Evolutionary conservation across 306 rosid species (phyloP).

Genomic region (Gastrolobium bilobum): DNA sequence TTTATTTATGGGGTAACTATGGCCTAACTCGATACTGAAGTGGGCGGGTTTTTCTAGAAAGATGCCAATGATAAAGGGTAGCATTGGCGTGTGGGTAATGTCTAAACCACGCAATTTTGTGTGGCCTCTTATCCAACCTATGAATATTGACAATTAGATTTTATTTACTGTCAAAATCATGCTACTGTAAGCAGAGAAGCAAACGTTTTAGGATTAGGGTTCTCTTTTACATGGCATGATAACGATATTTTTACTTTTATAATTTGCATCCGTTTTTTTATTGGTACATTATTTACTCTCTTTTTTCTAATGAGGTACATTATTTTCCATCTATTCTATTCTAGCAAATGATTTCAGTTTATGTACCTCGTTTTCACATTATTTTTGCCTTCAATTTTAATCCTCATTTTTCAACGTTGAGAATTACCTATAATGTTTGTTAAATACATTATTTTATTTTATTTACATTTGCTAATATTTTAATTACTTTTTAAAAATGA

Average conservation of each 20-base stretch:
- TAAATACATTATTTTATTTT: too few species aligned
- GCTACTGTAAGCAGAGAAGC: not conserved
- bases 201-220: not conserved
- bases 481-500: too few species aligned
- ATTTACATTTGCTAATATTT: too few species aligned
- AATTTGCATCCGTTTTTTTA: not conserved
- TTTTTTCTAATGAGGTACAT: too few species aligned
- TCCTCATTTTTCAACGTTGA: too few species aligned
- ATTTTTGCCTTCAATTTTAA: too few species aligned
- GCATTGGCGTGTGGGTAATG: slow-evolving; percentile 4
- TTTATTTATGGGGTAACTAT: not conserved
- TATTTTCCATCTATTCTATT: not conserved
- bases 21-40: not conserved
- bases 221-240: not conserved
- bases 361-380: too few species aligned
- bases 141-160: not conserved
- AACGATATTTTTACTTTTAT: not conserved
- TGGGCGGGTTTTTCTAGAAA: not conserved
- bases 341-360: not conserved
- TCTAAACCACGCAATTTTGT: slow-evolving; percentile 19
- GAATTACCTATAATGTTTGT: too few species aligned
- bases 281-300: not conserved
- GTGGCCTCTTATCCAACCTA: not conserved
- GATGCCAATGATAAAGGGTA: not conserved
- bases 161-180: slow-evolving; percentile 13